Evolutionary conservation across 139 green algal genomes (phyloP).

Genomic region (Chlorella sp.): DNA sequence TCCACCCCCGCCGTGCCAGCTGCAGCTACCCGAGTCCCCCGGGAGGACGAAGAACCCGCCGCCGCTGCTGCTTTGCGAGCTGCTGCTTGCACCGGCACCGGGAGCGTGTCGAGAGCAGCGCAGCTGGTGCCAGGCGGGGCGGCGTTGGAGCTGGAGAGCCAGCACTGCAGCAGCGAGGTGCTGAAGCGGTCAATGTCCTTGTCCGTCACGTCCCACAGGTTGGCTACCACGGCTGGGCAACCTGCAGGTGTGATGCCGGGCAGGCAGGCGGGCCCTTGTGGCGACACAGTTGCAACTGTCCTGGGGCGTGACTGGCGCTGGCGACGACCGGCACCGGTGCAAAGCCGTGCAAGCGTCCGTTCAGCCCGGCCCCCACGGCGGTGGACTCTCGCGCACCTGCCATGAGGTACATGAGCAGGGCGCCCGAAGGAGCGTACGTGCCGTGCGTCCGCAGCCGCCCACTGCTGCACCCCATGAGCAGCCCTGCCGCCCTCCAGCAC

Average conservation of each 20-base stretch:
- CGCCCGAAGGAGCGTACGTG: slow-evolving; percentile 62
- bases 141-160: too few species aligned
- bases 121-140: not conserved
- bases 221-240: slow-evolving; percentile 72
- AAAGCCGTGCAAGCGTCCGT: too few species aligned
- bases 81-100: not conserved
- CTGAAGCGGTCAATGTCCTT: slow-evolving; percentile 89
- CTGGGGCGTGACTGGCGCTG: too few species aligned
- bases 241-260: too few species aligned
- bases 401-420: slow-evolving; percentile 68
- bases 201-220: slow-evolving; percentile 97
- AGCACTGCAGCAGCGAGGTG: slow-evolving; percentile 51
- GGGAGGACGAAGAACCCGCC: not conserved
- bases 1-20: not conserved
- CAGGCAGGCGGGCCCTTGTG: too few species aligned
- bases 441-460: slow-evolving; percentile 49
- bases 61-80: not conserved
- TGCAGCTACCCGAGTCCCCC: not conserved
- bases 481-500: too few species aligned
- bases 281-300: too few species aligned
- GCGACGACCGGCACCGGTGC: too few species aligned
- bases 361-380: too few species aligned
- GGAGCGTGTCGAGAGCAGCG: not conserved
- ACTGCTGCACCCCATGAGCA: slow-evolving; percentile 94
- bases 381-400: too few species aligned